Evolutionary conservation across 345 rosid species (phyloP), one percentile per base, ranked within the genome.

Genomic region (Corchorus olitorius): DNA sequence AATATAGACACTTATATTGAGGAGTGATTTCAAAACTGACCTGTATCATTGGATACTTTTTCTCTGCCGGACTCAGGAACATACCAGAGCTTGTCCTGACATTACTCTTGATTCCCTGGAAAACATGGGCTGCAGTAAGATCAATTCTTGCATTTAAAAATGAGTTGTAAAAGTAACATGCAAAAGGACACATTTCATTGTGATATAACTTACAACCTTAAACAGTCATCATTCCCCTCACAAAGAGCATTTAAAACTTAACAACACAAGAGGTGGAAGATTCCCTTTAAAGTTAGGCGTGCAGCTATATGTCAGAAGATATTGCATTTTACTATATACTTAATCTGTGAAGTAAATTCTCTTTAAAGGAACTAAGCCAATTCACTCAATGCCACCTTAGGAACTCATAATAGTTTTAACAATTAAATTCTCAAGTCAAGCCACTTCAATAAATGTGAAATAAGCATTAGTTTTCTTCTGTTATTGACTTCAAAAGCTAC

Each of bases 81-180:
- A 93, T 95, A 76, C 99, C 99, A 43, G 99, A 93, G 85, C 99
- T 95, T 65, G 97, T 95, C 80, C 98, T 90, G 50, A 93, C 99
- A 66, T 89, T 85, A 77, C 99, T 93, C 86, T 90, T 91, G 55
- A 93, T 86, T 75, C 99, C 99, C 98, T 93, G 83, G 53, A 75
- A 77, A 78, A 34, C 58, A 33, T 58, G 43, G 17, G 61, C 65
- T 13, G 7, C 17, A 70, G 10, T 41, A 13, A 48, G 74, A 52
- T 72, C 49, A 72, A 73, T n/a, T 15, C 58, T 62, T 49, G 41
- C 65, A 13, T 60, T 35, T 33, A 5, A 59, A 70, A 62, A 37
- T 50, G 22, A 65, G 70, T 50, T 74, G 45, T 14, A 73, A 37
- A 65, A 45, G 22, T 64, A 74, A 13, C 5, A 43, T 45, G 6